These are phyloP conservation scores for Xylaria sp. DNA, from an alignment of 2,329 filamentous ascomycete species.

Conservation along the genomic window DNA sequence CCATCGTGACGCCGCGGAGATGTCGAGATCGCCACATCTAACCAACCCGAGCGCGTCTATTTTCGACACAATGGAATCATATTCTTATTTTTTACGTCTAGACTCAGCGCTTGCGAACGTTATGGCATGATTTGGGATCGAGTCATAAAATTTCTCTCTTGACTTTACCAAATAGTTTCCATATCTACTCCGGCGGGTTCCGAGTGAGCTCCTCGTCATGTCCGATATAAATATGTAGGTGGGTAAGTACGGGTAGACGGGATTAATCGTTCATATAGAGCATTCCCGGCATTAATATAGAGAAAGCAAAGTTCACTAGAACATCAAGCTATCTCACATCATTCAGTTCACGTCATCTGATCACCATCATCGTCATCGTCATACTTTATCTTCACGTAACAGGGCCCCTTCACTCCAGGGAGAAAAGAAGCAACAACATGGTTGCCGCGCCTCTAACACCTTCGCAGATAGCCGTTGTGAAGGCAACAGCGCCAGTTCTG, in stretches of 20 bases:
- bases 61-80: no score
- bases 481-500: slow-evolving; percentile 79
- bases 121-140: slow-evolving; percentile 27
- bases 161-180: slow-evolving; percentile 1
- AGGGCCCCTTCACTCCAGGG: background rate
- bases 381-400: background rate
- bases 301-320: background rate
- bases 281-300: background rate
- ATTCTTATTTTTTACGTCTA: background rate
- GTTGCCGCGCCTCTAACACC: slow-evolving; percentile 60
- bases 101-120: slow-evolving; percentile 16
- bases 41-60: no score
- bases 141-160: background rate
- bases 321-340: background rate
- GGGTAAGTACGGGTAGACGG: background rate
- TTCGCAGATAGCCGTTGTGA: slow-evolving; percentile 76
- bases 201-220: background rate
- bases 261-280: background rate
- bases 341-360: background rate
- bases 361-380: background rate
- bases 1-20: slow-evolving; percentile 31
- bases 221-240: slow-evolving; percentile 22
- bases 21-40: slow-evolving; percentile 10
- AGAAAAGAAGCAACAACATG: slow-evolving; percentile 43
- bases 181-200: slow-evolving; percentile 24